A percentile compares a stretch with the other conserved stretches of the same genome.
phyloP scores from a whole-genome alignment of 352 stramenopile genomes.

The Phytophthora sp. region DNA sequence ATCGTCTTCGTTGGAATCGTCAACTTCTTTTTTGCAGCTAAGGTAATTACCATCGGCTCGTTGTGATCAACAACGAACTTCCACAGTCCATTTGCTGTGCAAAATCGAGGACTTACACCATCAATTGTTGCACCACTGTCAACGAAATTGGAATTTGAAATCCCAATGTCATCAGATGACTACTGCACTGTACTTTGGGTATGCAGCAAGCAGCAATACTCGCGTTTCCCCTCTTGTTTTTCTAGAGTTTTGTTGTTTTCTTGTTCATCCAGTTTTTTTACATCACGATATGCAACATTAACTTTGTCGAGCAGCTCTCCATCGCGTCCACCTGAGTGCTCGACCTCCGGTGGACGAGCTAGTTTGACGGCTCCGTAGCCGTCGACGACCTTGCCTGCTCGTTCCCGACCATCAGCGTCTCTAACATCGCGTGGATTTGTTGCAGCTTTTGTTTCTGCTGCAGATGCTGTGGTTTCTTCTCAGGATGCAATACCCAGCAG shows the following conservation, averaged over 20 bases:
- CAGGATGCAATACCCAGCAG: no score
- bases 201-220: slow-evolving; percentile 12
- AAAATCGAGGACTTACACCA: slow-evolving; percentile 14
- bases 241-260: slow-evolving; percentile 1
- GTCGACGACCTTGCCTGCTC: background rate
- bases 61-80: slow-evolving; percentile 6
- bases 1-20: background rate
- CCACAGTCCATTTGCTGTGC: background rate
- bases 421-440: slow-evolving; percentile 15
- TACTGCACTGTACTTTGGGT: slow-evolving; percentile 9
- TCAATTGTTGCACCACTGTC: slow-evolving; percentile 18
- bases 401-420: slow-evolving; percentile 2
- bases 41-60: slow-evolving; percentile 8
- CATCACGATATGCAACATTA: background rate
- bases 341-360: background rate
- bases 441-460: slow-evolving; percentile 9
- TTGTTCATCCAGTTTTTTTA: background rate
- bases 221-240: background rate
- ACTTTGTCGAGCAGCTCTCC: background rate
- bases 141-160: slow-evolving; percentile 22
- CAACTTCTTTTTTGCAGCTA: slow-evolving; percentile 7
- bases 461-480: slow-evolving; percentile 7
- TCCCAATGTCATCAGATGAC: background rate
- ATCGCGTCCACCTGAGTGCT: background rate
- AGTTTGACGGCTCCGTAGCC: background rate